Evolutionary conservation across 306 rosid species (phyloP), one percentile per base, ranked within the genome.

Genomic region (Dalbergia oliveri): DNA sequence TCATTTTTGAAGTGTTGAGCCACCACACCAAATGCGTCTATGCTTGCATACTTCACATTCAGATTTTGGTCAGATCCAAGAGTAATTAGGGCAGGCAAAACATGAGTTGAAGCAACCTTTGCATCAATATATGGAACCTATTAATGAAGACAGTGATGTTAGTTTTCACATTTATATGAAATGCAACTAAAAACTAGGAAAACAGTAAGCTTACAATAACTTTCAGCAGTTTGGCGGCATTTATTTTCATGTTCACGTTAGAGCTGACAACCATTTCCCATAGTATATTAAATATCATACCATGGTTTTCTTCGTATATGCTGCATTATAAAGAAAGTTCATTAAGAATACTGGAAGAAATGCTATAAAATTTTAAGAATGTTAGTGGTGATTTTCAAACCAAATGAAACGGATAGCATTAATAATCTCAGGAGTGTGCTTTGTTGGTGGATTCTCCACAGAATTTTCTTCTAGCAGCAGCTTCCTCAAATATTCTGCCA

Each of bases 181-280:
- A 83, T 35, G 83, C 65, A 85, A 45, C 82, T 44, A 72, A 58
- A 79, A 72, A 56, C 69, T 82, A 79, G 69, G 70, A 50, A 69
- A 85, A 53, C 66, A 31, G 66, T 37, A 76, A 33, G 75, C 98
- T 88, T 82, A 95, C 99, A 84, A 89, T 88, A 83, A 84, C 93
- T 95, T 88, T 91, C 81, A 95, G 87, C 79, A 95, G 84, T 81
- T 88, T 87, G 75, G 98, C 96, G 0, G 99, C 99, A 65, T 86
- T 87, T 85, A 89, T 84, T 88, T 94, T 94, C 97, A 94, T 85
- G 83, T 86, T 85, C 69, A 84, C 62, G 41, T 90, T 88, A 47
- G 97, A 85, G 90, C 94, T 90, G 73, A 95, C 98, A 77, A 95
- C 97, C 99, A 95, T 93, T 88, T 95, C 99, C 99, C 98, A 95